A percentile compares a stretch with the other conserved stretches of the same genome.
These are phyloP conservation scores for Saccharomyces hybrid DNA, from an alignment of 1,139 yeast species.

Conservation along the genomic window DNA sequence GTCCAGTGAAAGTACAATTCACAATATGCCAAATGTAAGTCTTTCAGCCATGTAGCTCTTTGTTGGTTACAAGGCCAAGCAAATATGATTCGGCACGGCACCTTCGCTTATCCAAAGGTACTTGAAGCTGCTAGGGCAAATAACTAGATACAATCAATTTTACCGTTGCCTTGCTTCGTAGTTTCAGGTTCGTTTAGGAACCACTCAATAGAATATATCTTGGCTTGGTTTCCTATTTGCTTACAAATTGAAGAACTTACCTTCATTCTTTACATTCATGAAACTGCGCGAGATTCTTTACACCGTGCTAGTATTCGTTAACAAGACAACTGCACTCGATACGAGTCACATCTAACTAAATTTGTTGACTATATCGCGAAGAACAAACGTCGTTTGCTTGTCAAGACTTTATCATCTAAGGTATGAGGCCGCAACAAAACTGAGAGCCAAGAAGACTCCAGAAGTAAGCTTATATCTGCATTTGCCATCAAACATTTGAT, in stretches of 20 bases:
- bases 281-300: background rate
- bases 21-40: background rate
- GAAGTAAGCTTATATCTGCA: background rate
- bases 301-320: background rate
- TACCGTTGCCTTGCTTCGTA: background rate
- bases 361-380: background rate
- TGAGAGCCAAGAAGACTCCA: background rate
- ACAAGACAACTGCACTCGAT: background rate
- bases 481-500: background rate
- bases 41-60: background rate
- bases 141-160: no score
- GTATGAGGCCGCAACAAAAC: background rate
- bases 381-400: background rate
- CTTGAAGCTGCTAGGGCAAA: background rate
- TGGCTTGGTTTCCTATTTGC: background rate
- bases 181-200: background rate
- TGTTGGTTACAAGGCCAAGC: background rate
- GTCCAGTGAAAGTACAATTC: background rate
- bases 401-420: background rate
- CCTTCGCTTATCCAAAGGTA: background rate
- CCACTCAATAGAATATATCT: background rate
- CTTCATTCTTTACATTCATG: background rate
- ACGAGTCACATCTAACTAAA: background rate
- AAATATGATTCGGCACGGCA: background rate
- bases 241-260: background rate